Conservation (phyloP, 2,329 filamentous ascomycete species). For the Myriangium duriaei region DNA sequence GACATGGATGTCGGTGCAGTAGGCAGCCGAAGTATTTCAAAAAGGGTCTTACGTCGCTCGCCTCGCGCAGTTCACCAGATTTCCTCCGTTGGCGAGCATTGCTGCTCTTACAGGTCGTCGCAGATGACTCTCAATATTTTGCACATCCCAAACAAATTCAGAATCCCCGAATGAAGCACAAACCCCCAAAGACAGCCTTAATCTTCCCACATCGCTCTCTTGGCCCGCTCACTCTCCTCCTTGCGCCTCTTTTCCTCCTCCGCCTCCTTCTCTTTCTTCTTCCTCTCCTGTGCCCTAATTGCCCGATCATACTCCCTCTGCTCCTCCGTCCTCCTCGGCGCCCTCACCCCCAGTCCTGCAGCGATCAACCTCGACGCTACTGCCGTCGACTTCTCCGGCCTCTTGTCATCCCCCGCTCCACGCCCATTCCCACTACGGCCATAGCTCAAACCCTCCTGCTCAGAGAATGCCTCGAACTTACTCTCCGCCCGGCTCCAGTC, state of each 20-base stretch:
- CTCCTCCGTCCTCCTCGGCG: constrained; percentile 74
- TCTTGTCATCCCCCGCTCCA: constrained; percentile 17
- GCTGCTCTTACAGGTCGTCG: no score
- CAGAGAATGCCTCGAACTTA: constrained; percentile 12
- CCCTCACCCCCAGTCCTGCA: constrained; percentile 68
- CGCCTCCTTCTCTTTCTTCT: constrained; percentile 58
- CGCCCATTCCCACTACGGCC: no score
- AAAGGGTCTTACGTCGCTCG: no score
- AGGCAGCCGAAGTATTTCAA: no score
- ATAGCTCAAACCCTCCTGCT: constrained; percentile 3
- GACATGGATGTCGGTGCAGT: no score
- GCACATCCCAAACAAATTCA: no score
- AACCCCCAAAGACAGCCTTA: no score
- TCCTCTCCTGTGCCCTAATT: constrained; percentile 72
- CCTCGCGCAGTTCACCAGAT: no score
- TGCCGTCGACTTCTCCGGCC: constrained; percentile 87
- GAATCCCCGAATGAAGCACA: no score
- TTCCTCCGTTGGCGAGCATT: no score
- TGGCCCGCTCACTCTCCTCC: constrained; percentile 59
- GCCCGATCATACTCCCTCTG: constrained; percentile 76
- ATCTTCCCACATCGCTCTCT: constrained; percentile 83
- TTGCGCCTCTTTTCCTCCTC: constrained; percentile 51
- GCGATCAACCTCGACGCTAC: constrained; percentile 85
- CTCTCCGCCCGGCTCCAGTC: constrained; percentile 1
- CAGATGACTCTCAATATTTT: no score